Percentiles rank a stretch among this genome's conserved stretches.
phyloP scores from a whole-genome alignment of 768 basidiomycete genomes.

The Pholiota microspora region DNA sequence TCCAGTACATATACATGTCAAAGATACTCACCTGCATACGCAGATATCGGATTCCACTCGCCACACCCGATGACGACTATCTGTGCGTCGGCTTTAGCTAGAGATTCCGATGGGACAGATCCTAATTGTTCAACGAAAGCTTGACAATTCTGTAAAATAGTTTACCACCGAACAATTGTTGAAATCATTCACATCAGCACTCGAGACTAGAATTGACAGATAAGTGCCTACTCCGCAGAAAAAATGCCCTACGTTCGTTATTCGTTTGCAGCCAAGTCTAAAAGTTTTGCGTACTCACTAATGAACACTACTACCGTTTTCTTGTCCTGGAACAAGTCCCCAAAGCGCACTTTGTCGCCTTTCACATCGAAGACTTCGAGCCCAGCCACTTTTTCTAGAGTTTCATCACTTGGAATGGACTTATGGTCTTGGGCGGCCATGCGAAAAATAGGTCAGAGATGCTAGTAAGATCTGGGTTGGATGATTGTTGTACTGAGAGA shows the following conservation, averaged over 20 bases:
- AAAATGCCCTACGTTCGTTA: conserved; percentile 48
- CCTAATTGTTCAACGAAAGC: conserved; percentile 48
- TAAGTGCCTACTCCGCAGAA: conserved; percentile 53
- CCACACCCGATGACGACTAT: conserved; percentile 63
- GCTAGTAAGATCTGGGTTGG: too few species aligned
- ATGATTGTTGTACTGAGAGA: background rate
- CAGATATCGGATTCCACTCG: conserved; percentile 46
- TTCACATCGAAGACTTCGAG: conserved; percentile 41
- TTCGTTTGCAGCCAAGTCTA: background rate
- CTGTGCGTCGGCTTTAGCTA: conserved; percentile 37
- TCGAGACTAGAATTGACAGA: background rate
- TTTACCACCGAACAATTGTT: conserved; percentile 20
- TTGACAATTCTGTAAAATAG: conserved; percentile 22
- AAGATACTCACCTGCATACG: conserved; percentile 44
- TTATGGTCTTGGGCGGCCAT: conserved; percentile 22
- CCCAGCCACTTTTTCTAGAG: conserved; percentile 34
- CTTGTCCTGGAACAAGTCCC: conserved; percentile 44
- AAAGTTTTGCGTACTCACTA: conserved; percentile 31
- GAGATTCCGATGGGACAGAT: conserved; percentile 34
- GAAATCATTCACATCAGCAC: background rate
- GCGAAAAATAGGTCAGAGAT: background rate
- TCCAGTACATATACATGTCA: background rate
- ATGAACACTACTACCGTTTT: conserved; percentile 65
- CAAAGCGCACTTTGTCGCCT: conserved; percentile 50
- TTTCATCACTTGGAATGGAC: conserved; percentile 30